Percentiles rank a stretch among this genome's conserved stretches.
Conservation (phyloP, 73 alveolate species). For the Halteria grandinella region DNA sequence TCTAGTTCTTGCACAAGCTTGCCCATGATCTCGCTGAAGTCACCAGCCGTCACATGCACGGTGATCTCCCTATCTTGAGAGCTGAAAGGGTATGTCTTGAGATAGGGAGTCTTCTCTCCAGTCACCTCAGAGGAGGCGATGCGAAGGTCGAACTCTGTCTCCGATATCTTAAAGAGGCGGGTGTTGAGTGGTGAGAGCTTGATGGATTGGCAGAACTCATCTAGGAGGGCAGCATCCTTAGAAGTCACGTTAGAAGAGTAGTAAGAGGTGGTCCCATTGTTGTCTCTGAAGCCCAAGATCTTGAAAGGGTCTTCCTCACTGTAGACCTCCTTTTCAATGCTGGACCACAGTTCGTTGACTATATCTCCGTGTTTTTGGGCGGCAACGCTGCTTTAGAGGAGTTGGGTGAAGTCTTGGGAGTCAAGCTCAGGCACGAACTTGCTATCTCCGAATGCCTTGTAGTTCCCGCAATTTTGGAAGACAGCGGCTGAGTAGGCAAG, state of each 20-base stretch:
- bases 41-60: constrained; percentile 83
- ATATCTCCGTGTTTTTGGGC: constrained; percentile 58
- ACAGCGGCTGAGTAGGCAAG: constrained; percentile 79
- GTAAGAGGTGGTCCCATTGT: constrained; percentile 67
- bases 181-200: constrained; percentile 70
- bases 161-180: constrained; percentile 68
- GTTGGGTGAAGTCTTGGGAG: constrained; percentile 53
- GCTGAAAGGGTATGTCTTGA: constrained; percentile 50
- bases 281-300: constrained; percentile 62
- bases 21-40: constrained; percentile 78
- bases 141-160: constrained; percentile 56
- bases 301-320: constrained; percentile 38
- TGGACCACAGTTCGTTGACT: constrained; percentile 60
- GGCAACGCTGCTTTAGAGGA: constrained; percentile 42
- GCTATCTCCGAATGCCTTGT: constrained; percentile 84
- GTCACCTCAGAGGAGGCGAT: constrained; percentile 67
- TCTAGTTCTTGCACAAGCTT: constrained; percentile 79
- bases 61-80: too few species aligned
- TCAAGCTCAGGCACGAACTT: constrained; percentile 86
- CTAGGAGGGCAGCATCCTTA: constrained; percentile 74
- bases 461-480: constrained; percentile 82
- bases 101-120: constrained; percentile 28
- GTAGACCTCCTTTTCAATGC: constrained; percentile 62
- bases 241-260: constrained; percentile 77
- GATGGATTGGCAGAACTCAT: constrained; percentile 51